Percentiles rank a stretch among this genome's conserved stretches.
These are phyloP conservation scores for Fibroporia radiculosa DNA, from an alignment of 768 basidiomycete species.

Conservation along the genomic window DNA sequence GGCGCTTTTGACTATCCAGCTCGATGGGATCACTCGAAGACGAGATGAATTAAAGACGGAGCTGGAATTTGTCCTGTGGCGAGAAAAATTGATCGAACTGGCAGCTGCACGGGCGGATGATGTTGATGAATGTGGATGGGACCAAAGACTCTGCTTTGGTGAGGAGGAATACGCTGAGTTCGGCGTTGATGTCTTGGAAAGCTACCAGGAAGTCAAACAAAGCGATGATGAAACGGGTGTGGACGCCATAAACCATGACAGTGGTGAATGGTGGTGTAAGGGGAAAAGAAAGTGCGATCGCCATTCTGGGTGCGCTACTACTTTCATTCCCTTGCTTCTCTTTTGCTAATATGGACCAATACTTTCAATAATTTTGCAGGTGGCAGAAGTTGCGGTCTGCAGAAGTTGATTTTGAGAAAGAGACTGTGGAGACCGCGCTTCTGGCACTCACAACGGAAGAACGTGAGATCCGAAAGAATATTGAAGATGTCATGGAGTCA, in stretches of 20 bases:
- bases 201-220: conserved; percentile 34
- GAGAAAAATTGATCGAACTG: conserved; percentile 59
- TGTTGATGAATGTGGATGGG: conserved; percentile 81
- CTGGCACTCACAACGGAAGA: conserved; percentile 64
- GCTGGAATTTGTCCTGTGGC: conserved; percentile 63
- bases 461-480: conserved; percentile 68
- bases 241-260: conserved; percentile 23
- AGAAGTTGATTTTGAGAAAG: conserved; percentile 70
- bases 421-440: conserved; percentile 63
- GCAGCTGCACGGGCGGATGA: conserved; percentile 59
- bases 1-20: conserved; percentile 40
- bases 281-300: conserved; percentile 71
- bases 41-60: conserved; percentile 61
- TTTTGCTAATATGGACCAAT: neutral
- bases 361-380: conserved; percentile 34
- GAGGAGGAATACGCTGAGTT: conserved; percentile 73
- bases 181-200: conserved; percentile 58
- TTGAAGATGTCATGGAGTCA: conserved; percentile 56
- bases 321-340: neutral
- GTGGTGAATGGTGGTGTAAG: conserved; percentile 71
- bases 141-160: conserved; percentile 77
- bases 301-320: conserved; percentile 55
- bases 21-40: conserved; percentile 51
- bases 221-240: conserved; percentile 33
- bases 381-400: conserved; percentile 75